Conservation (phyloP, 805 yeast species). For the Dipodascus albidus region DNA sequence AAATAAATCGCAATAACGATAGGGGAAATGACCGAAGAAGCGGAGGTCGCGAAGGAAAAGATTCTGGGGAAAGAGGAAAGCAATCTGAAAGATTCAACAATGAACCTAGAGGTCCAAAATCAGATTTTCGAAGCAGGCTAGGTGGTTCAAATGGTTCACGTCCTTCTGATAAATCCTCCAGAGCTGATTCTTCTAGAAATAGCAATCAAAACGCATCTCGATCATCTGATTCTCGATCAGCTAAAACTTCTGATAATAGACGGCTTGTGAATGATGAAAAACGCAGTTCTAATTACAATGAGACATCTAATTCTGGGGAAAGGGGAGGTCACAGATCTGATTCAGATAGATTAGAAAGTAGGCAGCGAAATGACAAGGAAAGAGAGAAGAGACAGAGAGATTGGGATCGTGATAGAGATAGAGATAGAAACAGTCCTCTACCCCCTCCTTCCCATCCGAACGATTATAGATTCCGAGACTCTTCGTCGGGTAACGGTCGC, state of each 20-base stretch:
- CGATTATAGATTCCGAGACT: neutral
- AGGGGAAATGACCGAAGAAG: constrained; percentile 4
- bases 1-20: neutral
- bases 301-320: neutral
- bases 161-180: neutral
- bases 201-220: constrained; percentile 1
- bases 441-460: neutral
- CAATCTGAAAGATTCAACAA: constrained; percentile 4
- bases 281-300: neutral
- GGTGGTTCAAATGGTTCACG: neutral
- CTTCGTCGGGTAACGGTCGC: neutral
- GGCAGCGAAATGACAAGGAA: constrained; percentile 4
- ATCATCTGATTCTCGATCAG: neutral
- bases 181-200: neutral
- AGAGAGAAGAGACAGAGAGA: constrained; percentile 10
- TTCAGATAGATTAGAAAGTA: constrained; percentile 4
- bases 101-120: constrained; percentile 1
- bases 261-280: constrained; percentile 3
- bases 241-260: constrained; percentile 1
- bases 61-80: constrained; percentile 3
- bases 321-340: constrained; percentile 4
- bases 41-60: constrained; percentile 6
- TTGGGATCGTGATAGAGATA: constrained; percentile 9
- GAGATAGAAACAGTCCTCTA: constrained; percentile 1
- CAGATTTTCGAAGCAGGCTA: constrained; percentile 3